phyloP scores from a whole-genome alignment of 768 basidiomycete species.

The Cubamyces sp. region DNA sequence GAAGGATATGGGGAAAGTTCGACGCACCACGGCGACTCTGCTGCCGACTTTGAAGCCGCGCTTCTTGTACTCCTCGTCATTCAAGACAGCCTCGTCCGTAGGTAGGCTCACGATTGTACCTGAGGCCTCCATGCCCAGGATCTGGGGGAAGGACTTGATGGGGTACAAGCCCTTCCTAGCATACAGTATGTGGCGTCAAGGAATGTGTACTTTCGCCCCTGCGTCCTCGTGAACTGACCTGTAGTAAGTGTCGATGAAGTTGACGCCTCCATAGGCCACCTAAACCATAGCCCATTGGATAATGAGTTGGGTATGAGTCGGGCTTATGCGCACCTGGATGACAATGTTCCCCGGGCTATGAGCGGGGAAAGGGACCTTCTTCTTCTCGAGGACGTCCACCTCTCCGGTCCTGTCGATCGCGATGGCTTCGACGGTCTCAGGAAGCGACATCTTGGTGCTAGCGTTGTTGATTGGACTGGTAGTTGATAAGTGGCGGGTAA shows the following conservation, averaged over 20 bases:
- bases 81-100: constrained; percentile 60
- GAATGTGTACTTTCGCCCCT: too few relatives aligned
- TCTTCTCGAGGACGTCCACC: constrained; percentile 75
- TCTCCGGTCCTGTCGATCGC: constrained; percentile 76
- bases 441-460: constrained; percentile 50
- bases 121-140: constrained; percentile 77
- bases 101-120: constrained; percentile 81
- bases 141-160: constrained; percentile 57
- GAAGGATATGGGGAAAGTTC: not conserved
- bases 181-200: not conserved
- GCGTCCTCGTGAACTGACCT: constrained; percentile 48
- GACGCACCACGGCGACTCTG: constrained; percentile 65
- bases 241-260: constrained; percentile 87
- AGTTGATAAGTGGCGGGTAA: constrained; percentile 39
- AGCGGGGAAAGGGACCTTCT: constrained; percentile 66
- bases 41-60: constrained; percentile 70
- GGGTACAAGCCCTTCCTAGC: constrained; percentile 68
- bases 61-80: constrained; percentile 64
- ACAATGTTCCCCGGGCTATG: constrained; percentile 63
- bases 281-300: constrained; percentile 27
- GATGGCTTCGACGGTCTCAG: constrained; percentile 68
- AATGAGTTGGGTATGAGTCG: too few relatives aligned
- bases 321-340: constrained; percentile 41
- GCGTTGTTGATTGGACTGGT: constrained; percentile 14
- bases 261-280: constrained; percentile 81